A percentile compares a stretch with the other conserved stretches of the same genome.
Conservation (phyloP, 2,329 filamentous ascomycete species). For the Phialemoniopsis sp. region DNA sequence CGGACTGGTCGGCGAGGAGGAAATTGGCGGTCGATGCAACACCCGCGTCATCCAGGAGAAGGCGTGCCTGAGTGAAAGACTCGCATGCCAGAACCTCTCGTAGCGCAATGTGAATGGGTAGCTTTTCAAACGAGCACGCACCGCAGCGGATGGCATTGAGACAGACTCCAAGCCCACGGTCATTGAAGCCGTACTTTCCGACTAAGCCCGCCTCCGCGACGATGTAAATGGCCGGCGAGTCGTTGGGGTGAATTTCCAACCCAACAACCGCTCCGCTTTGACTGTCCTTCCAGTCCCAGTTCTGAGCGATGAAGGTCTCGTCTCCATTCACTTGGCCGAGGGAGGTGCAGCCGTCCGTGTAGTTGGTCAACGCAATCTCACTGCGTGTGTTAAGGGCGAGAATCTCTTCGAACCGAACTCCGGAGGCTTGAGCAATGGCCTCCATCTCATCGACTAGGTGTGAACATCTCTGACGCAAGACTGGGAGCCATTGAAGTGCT, state of each 20-base stretch:
- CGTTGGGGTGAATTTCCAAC: too few relatives aligned
- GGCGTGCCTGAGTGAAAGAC: too few relatives aligned
- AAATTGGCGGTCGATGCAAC: constrained; percentile 44
- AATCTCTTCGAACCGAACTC: constrained; percentile 41
- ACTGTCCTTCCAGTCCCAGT: constrained; percentile 67
- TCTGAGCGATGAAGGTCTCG: constrained; percentile 43
- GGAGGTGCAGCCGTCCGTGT: constrained; percentile 53
- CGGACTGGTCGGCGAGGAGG: constrained; percentile 37
- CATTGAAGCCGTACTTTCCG: constrained; percentile 64
- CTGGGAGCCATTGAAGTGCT: too few relatives aligned
- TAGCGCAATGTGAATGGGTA: constrained; percentile 60
- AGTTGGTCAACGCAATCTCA: constrained; percentile 54
- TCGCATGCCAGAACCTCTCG: constrained; percentile 47
- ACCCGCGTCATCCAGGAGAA: constrained; percentile 36
- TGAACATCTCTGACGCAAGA: too few relatives aligned
- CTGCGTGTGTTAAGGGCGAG: constrained; percentile 53
- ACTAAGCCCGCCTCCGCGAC: constrained; percentile 58
- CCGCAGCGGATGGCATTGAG: constrained; percentile 59
- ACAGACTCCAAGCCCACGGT: constrained; percentile 50
- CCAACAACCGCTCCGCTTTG: too few relatives aligned
- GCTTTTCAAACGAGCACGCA: constrained; percentile 42
- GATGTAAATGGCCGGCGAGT: constrained; percentile 44
- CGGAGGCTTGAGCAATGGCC: constrained; percentile 49
- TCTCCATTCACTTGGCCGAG: constrained; percentile 35
- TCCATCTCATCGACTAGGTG: constrained; percentile 38